A percentile compares a stretch with the other conserved stretches of the same genome.
These are phyloP conservation scores for Pleurotus tuber-regium DNA, from an alignment of 768 basidiomycete species.

Conservation along the genomic window DNA sequence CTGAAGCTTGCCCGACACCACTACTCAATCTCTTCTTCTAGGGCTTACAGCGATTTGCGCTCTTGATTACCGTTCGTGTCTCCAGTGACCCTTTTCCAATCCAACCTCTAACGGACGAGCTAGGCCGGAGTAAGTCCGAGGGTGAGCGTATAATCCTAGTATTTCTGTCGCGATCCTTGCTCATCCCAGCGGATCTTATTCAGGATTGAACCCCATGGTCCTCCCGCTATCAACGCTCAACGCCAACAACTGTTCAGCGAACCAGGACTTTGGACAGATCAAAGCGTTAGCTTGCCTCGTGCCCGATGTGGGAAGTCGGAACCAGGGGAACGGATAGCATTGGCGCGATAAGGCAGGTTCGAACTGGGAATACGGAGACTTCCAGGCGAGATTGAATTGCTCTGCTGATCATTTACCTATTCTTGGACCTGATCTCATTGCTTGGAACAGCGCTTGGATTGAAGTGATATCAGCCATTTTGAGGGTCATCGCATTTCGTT, in stretches of 20 bases:
- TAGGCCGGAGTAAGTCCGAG: background rate
- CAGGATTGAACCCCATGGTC: background rate
- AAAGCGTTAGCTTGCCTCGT: background rate
- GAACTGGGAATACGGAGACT: background rate
- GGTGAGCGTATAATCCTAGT: background rate
- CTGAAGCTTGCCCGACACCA: too few species aligned
- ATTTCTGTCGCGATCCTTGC: background rate
- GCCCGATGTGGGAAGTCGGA: slow-evolving; percentile 3
- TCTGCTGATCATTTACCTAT: background rate
- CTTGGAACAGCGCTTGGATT: too few species aligned
- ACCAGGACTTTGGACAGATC: slow-evolving; percentile 1
- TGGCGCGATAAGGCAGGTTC: slow-evolving; percentile 7
- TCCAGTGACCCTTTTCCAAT: too few species aligned
- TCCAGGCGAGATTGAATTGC: background rate
- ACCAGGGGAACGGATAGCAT: background rate
- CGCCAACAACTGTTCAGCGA: background rate
- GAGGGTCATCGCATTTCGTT: too few species aligned
- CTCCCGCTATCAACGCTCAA: background rate
- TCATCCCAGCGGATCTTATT: background rate
- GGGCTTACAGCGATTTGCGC: background rate
- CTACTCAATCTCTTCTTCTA: too few species aligned
- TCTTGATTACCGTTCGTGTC: background rate
- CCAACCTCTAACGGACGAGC: background rate
- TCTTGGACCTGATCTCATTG: background rate
- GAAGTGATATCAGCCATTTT: too few species aligned